phyloP scores from a whole-genome alignment of 108 stramenopile species.

The Fistulifera solaris region DNA sequence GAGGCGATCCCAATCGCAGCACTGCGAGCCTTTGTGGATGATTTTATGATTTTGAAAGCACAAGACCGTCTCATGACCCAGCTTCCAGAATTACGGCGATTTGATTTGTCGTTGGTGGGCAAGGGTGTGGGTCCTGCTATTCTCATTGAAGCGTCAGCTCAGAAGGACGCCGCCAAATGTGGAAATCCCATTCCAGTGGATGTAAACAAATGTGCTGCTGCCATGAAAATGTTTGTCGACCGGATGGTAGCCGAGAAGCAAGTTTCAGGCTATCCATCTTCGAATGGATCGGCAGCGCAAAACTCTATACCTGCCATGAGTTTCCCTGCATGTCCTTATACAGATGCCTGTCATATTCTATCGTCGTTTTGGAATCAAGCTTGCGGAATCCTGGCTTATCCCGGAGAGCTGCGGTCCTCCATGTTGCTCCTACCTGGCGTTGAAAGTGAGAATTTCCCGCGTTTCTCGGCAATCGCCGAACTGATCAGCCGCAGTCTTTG shows the following conservation, averaged over 20 bases:
- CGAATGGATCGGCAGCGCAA: slow-evolving; percentile 37
- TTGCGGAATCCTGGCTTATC: slow-evolving; percentile 50
- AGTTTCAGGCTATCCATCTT: slow-evolving; percentile 33
- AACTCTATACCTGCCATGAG: slow-evolving; percentile 1
- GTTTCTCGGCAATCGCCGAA: slow-evolving; percentile 61
- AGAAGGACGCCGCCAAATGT: slow-evolving; percentile 15
- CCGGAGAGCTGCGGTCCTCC: slow-evolving; percentile 33
- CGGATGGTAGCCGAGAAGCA: slow-evolving; percentile 24
- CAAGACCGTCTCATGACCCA: slow-evolving; percentile 36
- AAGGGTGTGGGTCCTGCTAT: slow-evolving; percentile 72
- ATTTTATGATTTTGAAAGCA: slow-evolving; percentile 52
- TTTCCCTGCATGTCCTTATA: slow-evolving; percentile 23
- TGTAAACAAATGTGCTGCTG: slow-evolving; percentile 37
- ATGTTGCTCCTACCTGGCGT: slow-evolving; percentile 47
- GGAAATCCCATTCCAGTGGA: slow-evolving; percentile 4
- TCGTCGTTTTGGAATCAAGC: slow-evolving; percentile 70
- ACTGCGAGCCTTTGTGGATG: slow-evolving; percentile 52
- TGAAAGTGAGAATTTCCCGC: slow-evolving; percentile 19
- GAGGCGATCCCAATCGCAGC: slow-evolving; percentile 56
- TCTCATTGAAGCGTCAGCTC: slow-evolving; percentile 43
- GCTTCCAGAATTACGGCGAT: slow-evolving; percentile 56
- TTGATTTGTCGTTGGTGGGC: slow-evolving; percentile 51
- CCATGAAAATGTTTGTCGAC: slow-evolving; percentile 51
- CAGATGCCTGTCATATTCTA: slow-evolving; percentile 35
- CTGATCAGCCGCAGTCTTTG: slow-evolving; percentile 50